phyloP scores from a whole-genome alignment of 306 rosid species.

The Rubus parviflorus region DNA sequence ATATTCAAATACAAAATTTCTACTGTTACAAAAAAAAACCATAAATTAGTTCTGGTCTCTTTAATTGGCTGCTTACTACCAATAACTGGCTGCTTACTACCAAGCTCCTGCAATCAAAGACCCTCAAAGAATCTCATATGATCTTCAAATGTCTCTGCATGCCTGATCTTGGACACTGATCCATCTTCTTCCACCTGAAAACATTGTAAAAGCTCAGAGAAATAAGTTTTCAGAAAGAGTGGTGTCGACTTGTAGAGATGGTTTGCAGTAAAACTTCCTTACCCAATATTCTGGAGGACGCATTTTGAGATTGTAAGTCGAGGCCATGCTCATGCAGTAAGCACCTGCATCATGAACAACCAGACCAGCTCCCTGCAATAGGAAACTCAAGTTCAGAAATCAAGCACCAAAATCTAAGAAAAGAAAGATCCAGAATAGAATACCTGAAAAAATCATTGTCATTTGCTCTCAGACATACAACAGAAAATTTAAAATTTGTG shows the following conservation, averaged over 20 bases:
- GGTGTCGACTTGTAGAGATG: neutral
- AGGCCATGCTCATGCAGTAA: constrained; percentile 97
- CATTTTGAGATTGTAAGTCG: constrained; percentile 93
- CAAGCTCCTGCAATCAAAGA: constrained; percentile 45
- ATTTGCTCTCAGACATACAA: neutral
- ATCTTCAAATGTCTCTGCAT: constrained; percentile 76
- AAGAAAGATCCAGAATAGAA: neutral
- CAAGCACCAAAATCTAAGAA: neutral
- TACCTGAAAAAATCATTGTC: neutral
- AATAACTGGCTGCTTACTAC: neutral
- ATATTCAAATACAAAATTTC: neutral
- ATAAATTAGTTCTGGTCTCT: neutral
- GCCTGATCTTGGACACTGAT: constrained; percentile 81
- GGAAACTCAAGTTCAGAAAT: constrained; percentile 20
- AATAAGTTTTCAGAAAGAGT: neutral
- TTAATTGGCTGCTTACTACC: neutral
- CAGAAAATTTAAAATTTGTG: neutral
- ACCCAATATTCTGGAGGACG: constrained; percentile 97
- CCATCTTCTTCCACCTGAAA: constrained; percentile 79
- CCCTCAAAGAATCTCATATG: constrained; percentile 74
- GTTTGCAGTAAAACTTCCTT: constrained; percentile 4
- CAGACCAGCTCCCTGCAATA: constrained; percentile 79
- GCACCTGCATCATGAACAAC: constrained; percentile 98
- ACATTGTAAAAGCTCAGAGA: constrained; percentile 3
- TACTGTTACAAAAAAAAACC: neutral